Evolutionary conservation across 306 rosid species (phyloP), one percentile per base, ranked within the genome.

Genomic region (Purshia tridentata): DNA sequence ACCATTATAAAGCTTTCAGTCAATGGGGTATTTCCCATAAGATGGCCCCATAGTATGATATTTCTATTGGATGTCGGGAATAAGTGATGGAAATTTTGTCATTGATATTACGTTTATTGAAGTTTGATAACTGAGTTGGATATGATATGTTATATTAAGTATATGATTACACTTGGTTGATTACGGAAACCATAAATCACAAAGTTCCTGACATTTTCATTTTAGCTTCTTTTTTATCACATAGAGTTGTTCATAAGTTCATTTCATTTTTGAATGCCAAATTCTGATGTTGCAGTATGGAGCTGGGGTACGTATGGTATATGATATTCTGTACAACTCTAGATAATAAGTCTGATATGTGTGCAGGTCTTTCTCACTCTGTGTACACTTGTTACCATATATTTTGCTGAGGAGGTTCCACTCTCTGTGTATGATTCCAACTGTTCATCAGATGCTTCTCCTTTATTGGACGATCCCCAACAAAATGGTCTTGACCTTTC

Each of bases 391-490:
- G 89, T 91, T 69, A 91, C 99, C 60, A 35, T 91, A 62, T 92
- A 91, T 79, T 95, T 91, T 88, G 98, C 99, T 56, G 81, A 91
- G 73, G 99, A 95, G 87, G 88, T 88, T 84, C 98, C 97, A 42
- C 96, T 87, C 65, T 76, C 82, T 80, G 72, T 51, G 14, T 86
- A 79, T 76, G 89, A 84, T 45, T 83, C 79, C 65, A 81, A 72
- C 49, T 86, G 3, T 59, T 48, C 83, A 64, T 81, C 96, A 44
- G 99, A 95, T 87, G 86, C 96, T 55, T 82, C 91, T 79, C 99
- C 99, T 69, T 83, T 95, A 82, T 86, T 95, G 86, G 84, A 89
- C 51, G 90, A 81, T 65, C 86, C 77, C 77, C 88, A 80, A 59
- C 87, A 77, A 77, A 83, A 84, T 84, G 87, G 80, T 63, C 65